These are phyloP conservation scores for Paramecium octaurelia DNA, from an alignment of 73 alveolate genomes.

Conservation along the genomic window DNA sequence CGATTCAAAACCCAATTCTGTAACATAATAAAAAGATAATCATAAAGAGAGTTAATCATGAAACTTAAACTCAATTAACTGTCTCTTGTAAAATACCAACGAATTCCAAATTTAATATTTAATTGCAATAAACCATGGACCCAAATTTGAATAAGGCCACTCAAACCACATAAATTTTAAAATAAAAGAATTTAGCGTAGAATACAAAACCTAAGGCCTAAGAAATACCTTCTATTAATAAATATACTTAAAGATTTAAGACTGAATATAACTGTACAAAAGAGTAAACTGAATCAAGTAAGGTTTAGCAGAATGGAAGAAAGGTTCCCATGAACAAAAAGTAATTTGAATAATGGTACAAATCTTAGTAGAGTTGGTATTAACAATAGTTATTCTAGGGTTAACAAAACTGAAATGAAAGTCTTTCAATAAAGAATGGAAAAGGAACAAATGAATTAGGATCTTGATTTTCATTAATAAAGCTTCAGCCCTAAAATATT, in stretches of 20 bases:
- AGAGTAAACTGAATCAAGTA: not conserved
- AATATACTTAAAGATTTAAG: not conserved
- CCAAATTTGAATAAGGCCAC: not conserved
- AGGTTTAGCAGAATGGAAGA: not conserved
- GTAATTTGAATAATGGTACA: not conserved
- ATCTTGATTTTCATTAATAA: not conserved
- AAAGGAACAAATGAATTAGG: not conserved
- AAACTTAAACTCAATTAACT: not conserved
- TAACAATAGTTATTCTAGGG: not conserved
- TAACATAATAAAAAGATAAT: not conserved
- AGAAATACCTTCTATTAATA: not conserved
- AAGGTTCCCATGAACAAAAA: not conserved
- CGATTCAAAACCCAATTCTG: not conserved
- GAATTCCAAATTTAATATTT: not conserved
- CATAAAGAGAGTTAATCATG: not conserved
- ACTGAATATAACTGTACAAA: not conserved
- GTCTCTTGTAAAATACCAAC: not conserved
- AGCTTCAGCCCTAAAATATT: not conserved
- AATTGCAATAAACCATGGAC: not conserved
- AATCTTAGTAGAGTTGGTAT: not conserved
- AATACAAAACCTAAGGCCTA: not conserved
- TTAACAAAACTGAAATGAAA: not conserved
- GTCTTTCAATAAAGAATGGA: constrained; percentile 1
- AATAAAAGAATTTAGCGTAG: not conserved
- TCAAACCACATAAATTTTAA: not conserved